phyloP scores from a whole-genome alignment of 805 yeast species.

The Hyphopichia homilentoma region DNA sequence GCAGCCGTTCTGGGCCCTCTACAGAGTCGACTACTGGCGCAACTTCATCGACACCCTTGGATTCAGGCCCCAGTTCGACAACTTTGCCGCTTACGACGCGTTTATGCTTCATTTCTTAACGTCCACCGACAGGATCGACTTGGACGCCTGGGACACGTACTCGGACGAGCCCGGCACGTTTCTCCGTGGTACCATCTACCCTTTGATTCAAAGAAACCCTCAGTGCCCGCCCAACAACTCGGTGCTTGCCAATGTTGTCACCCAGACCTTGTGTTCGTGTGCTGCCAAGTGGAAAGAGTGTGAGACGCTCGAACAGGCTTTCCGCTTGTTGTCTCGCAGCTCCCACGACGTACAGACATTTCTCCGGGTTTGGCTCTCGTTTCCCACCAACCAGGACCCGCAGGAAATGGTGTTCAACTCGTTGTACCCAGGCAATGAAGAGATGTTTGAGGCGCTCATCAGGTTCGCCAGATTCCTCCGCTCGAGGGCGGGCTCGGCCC shows the following conservation, averaged over 20 bases:
- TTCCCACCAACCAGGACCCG: too few relatives aligned
- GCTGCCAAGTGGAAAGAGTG: too few relatives aligned
- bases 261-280: neutral
- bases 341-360: too few relatives aligned
- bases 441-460: slow-evolving; percentile 20
- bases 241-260: slow-evolving; percentile 3
- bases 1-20: slow-evolving; percentile 23
- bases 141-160: slow-evolving; percentile 3
- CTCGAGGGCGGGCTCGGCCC: too few relatives aligned
- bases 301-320: too few relatives aligned
- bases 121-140: slow-evolving; percentile 12
- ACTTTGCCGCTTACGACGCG: slow-evolving; percentile 14
- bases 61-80: slow-evolving; percentile 5
- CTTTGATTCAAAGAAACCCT: slow-evolving; percentile 5
- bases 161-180: too few relatives aligned
- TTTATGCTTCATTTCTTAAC: slow-evolving; percentile 21
- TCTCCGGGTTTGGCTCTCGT: slow-evolving; percentile 15
- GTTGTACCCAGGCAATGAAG: slow-evolving; percentile 21
- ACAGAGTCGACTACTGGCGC: slow-evolving; percentile 27
- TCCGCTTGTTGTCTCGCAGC: too few relatives aligned
- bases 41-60: slow-evolving; percentile 13
- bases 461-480: slow-evolving; percentile 6
- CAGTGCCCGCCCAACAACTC: slow-evolving; percentile 13
- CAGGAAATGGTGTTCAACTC: slow-evolving; percentile 26
- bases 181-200: too few relatives aligned